Percentiles rank a stretch among this genome's conserved stretches.
These are phyloP conservation scores for Botrytis aclada DNA, from an alignment of 2,329 filamentous ascomycete species.

Conservation along the genomic window DNA sequence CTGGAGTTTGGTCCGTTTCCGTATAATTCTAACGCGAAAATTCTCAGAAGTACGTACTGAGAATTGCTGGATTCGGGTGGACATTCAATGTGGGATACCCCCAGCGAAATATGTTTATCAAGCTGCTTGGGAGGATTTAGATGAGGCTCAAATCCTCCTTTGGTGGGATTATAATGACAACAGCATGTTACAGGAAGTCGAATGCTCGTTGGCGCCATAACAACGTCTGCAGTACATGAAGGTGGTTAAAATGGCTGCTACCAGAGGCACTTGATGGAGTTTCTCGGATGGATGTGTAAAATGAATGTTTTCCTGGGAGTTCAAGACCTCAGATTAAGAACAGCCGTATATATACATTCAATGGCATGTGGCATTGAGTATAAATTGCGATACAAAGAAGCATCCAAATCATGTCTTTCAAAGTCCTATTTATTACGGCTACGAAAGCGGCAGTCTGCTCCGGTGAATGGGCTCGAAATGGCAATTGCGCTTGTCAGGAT, in stretches of 20 bases:
- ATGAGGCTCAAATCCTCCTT: not conserved
- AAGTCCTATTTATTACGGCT: not conserved
- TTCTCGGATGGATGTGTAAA: not conserved
- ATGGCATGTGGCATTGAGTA: not conserved
- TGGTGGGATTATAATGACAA: accelerated
- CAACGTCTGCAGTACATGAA: not conserved
- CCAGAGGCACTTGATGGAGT: accelerated
- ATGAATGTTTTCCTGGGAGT: not conserved
- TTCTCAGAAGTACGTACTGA: not conserved
- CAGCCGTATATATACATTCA: too few species aligned
- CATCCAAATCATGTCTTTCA: not conserved
- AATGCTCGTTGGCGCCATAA: not conserved
- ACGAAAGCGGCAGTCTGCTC: not conserved
- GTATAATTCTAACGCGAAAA: not conserved
- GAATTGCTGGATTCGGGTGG: not conserved
- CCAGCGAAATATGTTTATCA: not conserved
- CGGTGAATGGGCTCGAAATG: not conserved
- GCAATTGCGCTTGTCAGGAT: not conserved
- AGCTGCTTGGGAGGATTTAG: not conserved
- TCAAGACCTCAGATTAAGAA: not conserved
- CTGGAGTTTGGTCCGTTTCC: too few species aligned
- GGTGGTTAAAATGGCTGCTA: accelerated
- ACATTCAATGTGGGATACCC: not conserved
- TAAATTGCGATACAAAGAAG: not conserved
- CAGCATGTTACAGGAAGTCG: not conserved